Percentiles rank a stretch among this genome's conserved stretches.
Evolutionary conservation across 257 asterid species (phyloP).

Genomic region (Ilex aquifolium): DNA sequence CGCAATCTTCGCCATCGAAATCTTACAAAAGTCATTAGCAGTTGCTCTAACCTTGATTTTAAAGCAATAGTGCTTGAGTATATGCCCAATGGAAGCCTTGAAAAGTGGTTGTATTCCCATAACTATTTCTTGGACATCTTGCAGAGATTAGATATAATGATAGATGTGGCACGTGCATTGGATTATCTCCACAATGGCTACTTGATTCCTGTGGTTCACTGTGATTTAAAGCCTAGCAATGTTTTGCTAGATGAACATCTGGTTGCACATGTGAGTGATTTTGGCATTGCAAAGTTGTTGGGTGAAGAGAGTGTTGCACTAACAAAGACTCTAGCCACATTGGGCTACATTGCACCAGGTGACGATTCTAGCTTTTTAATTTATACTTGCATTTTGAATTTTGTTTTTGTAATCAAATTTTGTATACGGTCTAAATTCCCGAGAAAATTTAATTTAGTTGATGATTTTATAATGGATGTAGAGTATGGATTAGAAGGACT

Average conservation of each 20-base stretch:
- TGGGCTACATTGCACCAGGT: constrained; percentile 31
- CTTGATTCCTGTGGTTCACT: constrained; percentile 24
- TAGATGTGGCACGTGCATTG: constrained; percentile 28
- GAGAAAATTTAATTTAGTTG: too few relatives aligned
- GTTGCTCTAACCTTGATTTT: constrained; percentile 27
- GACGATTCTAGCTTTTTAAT: not conserved
- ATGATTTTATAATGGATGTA: too few relatives aligned
- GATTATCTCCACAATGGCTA: constrained; percentile 28
- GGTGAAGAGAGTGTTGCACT: constrained; percentile 13
- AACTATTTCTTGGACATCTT: constrained; percentile 7
- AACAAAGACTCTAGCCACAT: constrained; percentile 30
- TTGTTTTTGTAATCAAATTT: too few relatives aligned
- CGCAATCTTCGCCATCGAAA: constrained; percentile 31
- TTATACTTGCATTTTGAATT: not conserved
- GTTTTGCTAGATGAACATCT: constrained; percentile 23
- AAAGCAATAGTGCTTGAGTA: constrained; percentile 27
- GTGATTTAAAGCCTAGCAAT: constrained; percentile 33
- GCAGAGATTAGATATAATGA: constrained; percentile 26
- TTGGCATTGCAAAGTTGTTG: constrained; percentile 27
- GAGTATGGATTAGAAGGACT: too few relatives aligned
- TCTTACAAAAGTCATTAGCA: constrained; percentile 22
- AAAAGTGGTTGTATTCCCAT: constrained; percentile 22
- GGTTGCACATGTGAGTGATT: constrained; percentile 29
- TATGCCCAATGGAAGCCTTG: constrained; percentile 35
- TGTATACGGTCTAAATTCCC: too few relatives aligned